A percentile compares a stretch with the other conserved stretches of the same genome.
phyloP scores from a whole-genome alignment of 75 land plant genomes.

The Pseudotsuga menziesii region DNA sequence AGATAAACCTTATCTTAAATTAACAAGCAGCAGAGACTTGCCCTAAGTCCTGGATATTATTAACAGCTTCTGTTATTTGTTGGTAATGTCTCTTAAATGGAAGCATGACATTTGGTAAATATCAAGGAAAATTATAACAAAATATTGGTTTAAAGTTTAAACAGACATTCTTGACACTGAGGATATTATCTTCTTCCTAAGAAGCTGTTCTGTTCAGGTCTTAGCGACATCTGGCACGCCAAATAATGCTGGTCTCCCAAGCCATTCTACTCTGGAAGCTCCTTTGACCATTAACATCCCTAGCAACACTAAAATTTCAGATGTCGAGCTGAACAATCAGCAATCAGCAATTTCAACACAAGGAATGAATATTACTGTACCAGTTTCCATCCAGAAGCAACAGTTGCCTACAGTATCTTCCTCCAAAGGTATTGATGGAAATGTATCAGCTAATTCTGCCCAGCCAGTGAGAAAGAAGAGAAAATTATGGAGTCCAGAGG shows the following conservation, averaged over 20 bases:
- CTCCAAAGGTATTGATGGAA: conserved; percentile 25
- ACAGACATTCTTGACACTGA: background rate
- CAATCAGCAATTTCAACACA: conserved; percentile 13
- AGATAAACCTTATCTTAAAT: too few relatives aligned
- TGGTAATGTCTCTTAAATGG: background rate
- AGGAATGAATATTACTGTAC: conserved; percentile 30
- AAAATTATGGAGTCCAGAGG: conserved; percentile 79
- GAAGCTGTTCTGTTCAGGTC: conserved; percentile 25
- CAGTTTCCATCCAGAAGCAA: conserved; percentile 37
- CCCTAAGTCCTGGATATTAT: background rate
- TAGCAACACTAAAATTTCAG: conserved; percentile 12
- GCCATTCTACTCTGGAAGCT: conserved; percentile 39
- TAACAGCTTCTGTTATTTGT: background rate
- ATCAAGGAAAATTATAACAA: background rate
- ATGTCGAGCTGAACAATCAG: conserved; percentile 12
- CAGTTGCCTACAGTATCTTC: conserved; percentile 12
- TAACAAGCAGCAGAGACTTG: too few relatives aligned
- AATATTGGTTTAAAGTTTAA: background rate
- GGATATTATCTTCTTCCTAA: background rate
- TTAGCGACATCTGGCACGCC: conserved; percentile 34
- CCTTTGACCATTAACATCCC: conserved; percentile 40
- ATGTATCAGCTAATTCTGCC: conserved; percentile 16
- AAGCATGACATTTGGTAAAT: background rate
- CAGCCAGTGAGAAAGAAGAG: conserved; percentile 58
- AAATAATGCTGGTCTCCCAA: conserved; percentile 17